phyloP scores from a whole-genome alignment of 2,329 filamentous ascomycete genomes.

The Sporothrix brunneoviolacea region DNA sequence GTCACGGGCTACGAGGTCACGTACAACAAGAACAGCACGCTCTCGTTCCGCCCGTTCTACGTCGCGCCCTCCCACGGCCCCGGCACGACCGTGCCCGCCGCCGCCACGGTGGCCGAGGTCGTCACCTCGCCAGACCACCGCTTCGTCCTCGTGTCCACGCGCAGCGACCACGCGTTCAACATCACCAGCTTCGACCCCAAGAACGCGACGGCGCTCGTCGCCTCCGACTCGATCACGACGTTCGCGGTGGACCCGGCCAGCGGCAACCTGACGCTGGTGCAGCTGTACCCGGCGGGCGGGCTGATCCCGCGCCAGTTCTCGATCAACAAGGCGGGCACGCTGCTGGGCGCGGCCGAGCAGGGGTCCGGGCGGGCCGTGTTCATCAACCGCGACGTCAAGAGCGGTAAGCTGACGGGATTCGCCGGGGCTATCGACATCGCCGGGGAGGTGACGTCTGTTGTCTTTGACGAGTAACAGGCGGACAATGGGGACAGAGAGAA shows the following conservation, averaged over 20 bases:
- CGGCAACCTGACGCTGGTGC: conserved; percentile 49
- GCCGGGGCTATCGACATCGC: conserved; percentile 36
- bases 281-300: conserved; percentile 59
- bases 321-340: conserved; percentile 55
- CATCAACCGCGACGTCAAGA: conserved; percentile 50
- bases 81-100: conserved; percentile 32
- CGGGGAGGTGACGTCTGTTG: conserved; percentile 39
- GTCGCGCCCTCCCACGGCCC: conserved; percentile 42
- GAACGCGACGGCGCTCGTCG: conserved; percentile 35
- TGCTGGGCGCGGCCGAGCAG: conserved; percentile 62
- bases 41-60: conserved; percentile 42
- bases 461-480: conserved; percentile 44
- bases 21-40: conserved; percentile 38
- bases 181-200: conserved; percentile 39
- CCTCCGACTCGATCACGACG: conserved; percentile 59
- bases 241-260: conserved; percentile 48
- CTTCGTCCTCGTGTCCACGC: conserved; percentile 62
- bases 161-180: conserved; percentile 51
- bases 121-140: conserved; percentile 50
- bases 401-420: conserved; percentile 48
- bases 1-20: conserved; percentile 50
- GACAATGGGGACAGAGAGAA: too few species aligned
- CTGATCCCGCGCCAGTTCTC: conserved; percentile 60
- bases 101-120: conserved; percentile 49
- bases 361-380: conserved; percentile 53